phyloP scores from a whole-genome alignment of 306 rosid genomes.

The Betula pendula region DNA sequence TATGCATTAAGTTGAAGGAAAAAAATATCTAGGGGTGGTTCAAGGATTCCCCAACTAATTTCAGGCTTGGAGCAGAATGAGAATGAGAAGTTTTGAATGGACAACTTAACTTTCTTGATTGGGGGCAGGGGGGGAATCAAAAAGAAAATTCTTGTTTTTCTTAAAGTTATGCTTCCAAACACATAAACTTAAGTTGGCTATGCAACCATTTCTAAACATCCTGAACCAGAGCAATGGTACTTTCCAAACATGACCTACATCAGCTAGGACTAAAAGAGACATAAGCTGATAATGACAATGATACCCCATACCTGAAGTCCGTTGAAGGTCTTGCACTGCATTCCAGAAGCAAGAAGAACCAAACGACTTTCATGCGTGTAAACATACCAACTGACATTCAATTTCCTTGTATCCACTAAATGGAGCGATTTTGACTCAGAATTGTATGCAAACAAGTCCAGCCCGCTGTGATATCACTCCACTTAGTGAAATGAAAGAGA shows the following conservation, averaged over 20 bases:
- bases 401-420: constrained; percentile 81
- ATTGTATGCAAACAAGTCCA: constrained; percentile 79
- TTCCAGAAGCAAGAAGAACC: constrained; percentile 98
- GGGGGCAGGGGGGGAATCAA: no score
- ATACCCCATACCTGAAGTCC: constrained; percentile 81
- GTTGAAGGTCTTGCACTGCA: constrained; percentile 93
- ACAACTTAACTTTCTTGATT: background rate
- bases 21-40: background rate
- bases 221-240: background rate
- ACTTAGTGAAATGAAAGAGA: constrained; percentile 19
- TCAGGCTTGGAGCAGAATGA: background rate
- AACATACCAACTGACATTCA: constrained; percentile 84
- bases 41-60: background rate
- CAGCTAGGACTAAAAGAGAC: constrained; percentile 9
- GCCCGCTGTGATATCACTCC: constrained; percentile 63
- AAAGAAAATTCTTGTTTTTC: background rate
- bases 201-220: constrained; percentile 2
- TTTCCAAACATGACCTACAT: constrained; percentile 10
- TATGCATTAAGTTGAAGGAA: background rate
- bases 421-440: constrained; percentile 67
- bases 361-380: constrained; percentile 98
- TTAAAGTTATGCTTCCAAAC: background rate
- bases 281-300: constrained; percentile 15
- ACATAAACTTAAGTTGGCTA: background rate
- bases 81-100: background rate